Evolutionary conservation across 192 early-diverging fungal species (phyloP).

Genomic region (Chytriomyces confervae): DNA sequence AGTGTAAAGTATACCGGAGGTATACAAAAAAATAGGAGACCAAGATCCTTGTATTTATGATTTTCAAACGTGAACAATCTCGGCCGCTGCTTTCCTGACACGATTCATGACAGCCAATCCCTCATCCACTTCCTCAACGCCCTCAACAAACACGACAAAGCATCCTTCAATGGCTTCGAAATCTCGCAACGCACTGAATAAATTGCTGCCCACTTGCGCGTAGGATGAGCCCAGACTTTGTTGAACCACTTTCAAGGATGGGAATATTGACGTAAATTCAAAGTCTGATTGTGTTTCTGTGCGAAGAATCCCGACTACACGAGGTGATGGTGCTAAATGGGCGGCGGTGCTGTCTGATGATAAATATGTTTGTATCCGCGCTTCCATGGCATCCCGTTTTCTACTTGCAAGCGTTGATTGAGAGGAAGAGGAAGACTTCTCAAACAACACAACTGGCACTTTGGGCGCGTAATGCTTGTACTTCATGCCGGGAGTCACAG

Average conservation of each 20-base stretch:
- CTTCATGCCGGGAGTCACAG: conserved; percentile 99
- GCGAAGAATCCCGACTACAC: conserved; percentile 46
- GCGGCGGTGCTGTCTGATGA: not conserved
- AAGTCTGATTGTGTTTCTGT: conserved; percentile 10
- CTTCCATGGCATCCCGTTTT: not conserved
- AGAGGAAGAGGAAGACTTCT: not conserved
- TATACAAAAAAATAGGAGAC: too few species aligned
- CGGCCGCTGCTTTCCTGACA: conserved; percentile 81
- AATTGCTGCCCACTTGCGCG: conserved; percentile 73
- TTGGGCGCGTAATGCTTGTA: conserved; percentile 97
- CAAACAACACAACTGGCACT: conserved; percentile 82
- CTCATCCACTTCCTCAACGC: conserved; percentile 83
- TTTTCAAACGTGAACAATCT: conserved; percentile 21
- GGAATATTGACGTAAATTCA: not conserved
- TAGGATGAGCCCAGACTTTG: conserved; percentile 59
- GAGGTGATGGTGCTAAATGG: not conserved
- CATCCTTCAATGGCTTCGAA: conserved; percentile 67
- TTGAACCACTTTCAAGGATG: conserved; percentile 43
- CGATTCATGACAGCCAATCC: conserved; percentile 98
- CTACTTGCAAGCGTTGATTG: not conserved
- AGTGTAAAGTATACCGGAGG: too few species aligned
- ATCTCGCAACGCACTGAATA: conserved; percentile 81
- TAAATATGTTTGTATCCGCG: conserved; percentile 24
- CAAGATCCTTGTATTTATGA: too few species aligned
- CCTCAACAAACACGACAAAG: conserved; percentile 85